Evolutionary conservation across 2,329 filamentous ascomycete species (phyloP).

Genomic region (Helotiales sp.): DNA sequence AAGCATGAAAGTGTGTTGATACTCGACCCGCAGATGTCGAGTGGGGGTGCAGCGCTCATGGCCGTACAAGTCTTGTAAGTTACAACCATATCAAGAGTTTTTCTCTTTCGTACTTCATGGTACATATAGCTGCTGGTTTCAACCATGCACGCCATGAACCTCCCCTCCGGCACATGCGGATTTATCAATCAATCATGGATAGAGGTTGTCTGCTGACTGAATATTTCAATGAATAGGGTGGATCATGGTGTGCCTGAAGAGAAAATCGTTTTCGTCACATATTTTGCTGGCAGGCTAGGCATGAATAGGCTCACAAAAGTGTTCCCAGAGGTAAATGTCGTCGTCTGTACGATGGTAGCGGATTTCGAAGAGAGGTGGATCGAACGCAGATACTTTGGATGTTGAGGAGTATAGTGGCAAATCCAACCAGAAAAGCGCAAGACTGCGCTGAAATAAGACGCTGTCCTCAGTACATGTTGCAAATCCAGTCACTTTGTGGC

Average conservation of each 20-base stretch:
- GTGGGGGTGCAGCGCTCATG: constrained; percentile 84
- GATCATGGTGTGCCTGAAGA: constrained; percentile 88
- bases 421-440: too few species aligned
- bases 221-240: too few species aligned
- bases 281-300: constrained; percentile 81
- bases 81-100: too few species aligned
- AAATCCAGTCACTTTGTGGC: too few species aligned
- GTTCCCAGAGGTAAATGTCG: constrained; percentile 83
- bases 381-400: constrained; percentile 22
- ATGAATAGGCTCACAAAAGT: constrained; percentile 84
- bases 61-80: constrained; percentile 95
- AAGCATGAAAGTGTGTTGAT: constrained; percentile 80
- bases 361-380: constrained; percentile 71
- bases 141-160: too few species aligned
- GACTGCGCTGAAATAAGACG: too few species aligned
- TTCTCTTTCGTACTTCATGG: too few species aligned
- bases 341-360: constrained; percentile 78
- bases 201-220: too few species aligned
- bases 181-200: too few species aligned
- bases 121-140: too few species aligned
- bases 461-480: too few species aligned
- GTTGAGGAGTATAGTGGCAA: constrained; percentile 6
- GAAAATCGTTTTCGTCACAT: constrained; percentile 89
- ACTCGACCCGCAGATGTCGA: constrained; percentile 92
- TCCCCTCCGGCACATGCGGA: too few species aligned